phyloP scores from a whole-genome alignment of 2,329 filamentous ascomycete genomes.

The Fusarium phyllophilum region DNA sequence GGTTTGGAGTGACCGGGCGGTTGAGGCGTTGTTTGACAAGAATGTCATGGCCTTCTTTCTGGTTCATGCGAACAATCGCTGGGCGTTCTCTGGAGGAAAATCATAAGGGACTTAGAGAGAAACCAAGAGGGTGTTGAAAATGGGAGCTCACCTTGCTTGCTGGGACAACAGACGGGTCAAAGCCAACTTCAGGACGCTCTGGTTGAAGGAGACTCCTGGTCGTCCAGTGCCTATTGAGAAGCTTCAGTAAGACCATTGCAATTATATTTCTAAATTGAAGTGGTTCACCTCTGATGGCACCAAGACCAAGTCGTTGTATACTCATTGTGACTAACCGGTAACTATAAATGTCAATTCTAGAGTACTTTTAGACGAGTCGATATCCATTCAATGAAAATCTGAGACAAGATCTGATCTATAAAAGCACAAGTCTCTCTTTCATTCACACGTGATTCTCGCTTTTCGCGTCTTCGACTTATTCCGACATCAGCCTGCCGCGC shows the following conservation, averaged over 20 bases:
- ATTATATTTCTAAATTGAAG: rapidly evolving
- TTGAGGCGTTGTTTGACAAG: constrained; percentile 18
- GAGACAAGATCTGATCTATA: neutral
- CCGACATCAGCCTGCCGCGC: neutral
- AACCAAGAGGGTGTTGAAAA: neutral
- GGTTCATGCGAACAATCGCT: neutral
- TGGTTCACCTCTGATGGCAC: neutral
- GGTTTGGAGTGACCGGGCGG: constrained; percentile 17
- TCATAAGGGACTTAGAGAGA: neutral
- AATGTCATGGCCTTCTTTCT: constrained; percentile 5
- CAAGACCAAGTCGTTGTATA: neutral
- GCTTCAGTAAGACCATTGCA: neutral
- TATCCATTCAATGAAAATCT: neutral
- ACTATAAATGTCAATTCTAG: neutral
- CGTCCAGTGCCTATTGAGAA: neutral
- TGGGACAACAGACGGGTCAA: constrained; percentile 4
- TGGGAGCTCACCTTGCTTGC: neutral
- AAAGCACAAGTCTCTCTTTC: neutral
- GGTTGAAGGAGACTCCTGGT: neutral
- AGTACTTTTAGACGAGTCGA: neutral
- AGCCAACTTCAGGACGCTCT: neutral
- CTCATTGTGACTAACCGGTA: neutral
- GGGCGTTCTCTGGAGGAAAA: neutral
- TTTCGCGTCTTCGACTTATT: neutral
- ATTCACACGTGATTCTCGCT: neutral